Conservation (phyloP, 2,329 filamentous ascomycete species). For the Tolypocladium amazonense region DNA sequence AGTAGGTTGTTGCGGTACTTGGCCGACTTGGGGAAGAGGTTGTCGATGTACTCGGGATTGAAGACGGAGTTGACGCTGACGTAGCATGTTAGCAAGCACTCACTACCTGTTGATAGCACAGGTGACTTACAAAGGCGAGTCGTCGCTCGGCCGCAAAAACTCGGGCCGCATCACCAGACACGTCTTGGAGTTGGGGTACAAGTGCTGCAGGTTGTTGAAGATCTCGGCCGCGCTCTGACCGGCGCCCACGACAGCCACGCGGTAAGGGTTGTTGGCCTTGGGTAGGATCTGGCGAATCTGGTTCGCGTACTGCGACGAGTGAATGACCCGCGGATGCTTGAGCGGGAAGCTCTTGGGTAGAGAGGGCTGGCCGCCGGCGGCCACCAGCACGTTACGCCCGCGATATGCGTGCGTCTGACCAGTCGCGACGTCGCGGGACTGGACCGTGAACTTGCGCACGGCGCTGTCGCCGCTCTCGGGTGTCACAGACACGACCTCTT, state of each 20-base stretch:
- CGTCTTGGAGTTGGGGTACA: conserved; percentile 75
- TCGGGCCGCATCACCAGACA: conserved; percentile 71
- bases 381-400: conserved; percentile 55
- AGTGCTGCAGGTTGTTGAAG: conserved; percentile 73
- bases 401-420: conserved; percentile 41
- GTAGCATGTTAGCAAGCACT: not conserved
- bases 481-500: conserved; percentile 63
- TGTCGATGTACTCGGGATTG: conserved; percentile 75
- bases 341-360: conserved; percentile 61
- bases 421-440: conserved; percentile 50
- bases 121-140: conserved; percentile 76
- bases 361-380: conserved; percentile 50
- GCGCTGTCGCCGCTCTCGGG: conserved; percentile 32
- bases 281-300: conserved; percentile 48
- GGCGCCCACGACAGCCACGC: conserved; percentile 75
- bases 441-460: conserved; percentile 57
- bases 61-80: conserved; percentile 87
- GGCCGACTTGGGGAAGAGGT: conserved; percentile 58
- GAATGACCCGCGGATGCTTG: conserved; percentile 64
- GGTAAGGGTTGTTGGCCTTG: conserved; percentile 47
- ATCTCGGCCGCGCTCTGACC: conserved; percentile 95
- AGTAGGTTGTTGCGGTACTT: conserved; percentile 51
- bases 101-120: not conserved
- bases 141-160: conserved; percentile 82
- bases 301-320: conserved; percentile 78